These are phyloP conservation scores for Basidiobolus meristosporus DNA, from an alignment of 371 early-diverging fungal genomes.

Conservation along the genomic window DNA sequence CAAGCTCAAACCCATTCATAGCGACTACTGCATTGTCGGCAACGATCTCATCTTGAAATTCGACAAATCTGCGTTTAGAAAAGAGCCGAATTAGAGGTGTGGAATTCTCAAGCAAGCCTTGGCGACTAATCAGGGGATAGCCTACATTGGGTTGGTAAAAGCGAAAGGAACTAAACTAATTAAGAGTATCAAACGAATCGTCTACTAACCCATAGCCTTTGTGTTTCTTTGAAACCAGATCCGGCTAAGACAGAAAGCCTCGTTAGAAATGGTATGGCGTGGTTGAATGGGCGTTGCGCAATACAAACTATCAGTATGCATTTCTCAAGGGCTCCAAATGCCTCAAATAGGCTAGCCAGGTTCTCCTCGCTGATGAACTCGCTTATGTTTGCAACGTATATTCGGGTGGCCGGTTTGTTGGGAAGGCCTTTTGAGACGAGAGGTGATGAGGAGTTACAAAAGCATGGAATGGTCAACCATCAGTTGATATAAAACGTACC, in stretches of 20 bases:
- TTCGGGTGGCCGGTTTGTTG: constrained; percentile 17
- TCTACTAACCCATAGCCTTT: constrained; percentile 48
- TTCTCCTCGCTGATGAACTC: constrained; percentile 43
- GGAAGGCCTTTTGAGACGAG: constrained; percentile 1
- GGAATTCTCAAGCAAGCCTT: too few relatives aligned
- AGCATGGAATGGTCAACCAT: neutral
- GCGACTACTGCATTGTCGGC: constrained; percentile 32
- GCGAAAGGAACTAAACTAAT: too few relatives aligned
- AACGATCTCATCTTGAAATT: constrained; percentile 27
- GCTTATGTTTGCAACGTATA: constrained; percentile 62
- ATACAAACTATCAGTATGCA: constrained; percentile 34
- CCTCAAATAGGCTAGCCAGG: constrained; percentile 43
- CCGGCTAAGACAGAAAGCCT: constrained; percentile 15
- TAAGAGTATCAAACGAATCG: too few relatives aligned
- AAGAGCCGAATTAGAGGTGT: neutral
- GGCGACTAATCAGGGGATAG: too few relatives aligned
- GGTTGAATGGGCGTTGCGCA: neutral
- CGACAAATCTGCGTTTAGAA: constrained; percentile 24
- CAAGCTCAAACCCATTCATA: constrained; percentile 58
- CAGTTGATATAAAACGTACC: constrained; percentile 1
- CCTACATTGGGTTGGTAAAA: too few relatives aligned
- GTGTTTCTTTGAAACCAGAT: constrained; percentile 30
- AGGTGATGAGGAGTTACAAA: constrained; percentile 1
- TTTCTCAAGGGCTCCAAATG: constrained; percentile 44
- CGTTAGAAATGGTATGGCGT: neutral